A percentile compares a stretch with the other conserved stretches of the same genome.
These are phyloP conservation scores for Diaporthe caulivora DNA, from an alignment of 2,329 filamentous ascomycete species.

Conservation along the genomic window DNA sequence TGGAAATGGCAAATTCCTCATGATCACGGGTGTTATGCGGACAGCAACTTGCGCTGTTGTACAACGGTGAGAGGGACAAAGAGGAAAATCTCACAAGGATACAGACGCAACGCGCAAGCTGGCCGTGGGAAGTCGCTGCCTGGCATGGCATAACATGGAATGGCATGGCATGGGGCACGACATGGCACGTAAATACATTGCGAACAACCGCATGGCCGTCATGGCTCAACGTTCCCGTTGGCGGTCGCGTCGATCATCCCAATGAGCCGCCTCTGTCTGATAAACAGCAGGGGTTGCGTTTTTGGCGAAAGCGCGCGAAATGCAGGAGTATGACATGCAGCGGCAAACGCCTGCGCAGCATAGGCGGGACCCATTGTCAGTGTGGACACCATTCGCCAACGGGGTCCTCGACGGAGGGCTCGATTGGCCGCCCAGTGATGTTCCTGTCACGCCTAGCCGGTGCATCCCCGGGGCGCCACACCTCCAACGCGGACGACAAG, in stretches of 20 bases:
- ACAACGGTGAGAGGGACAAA: neutral
- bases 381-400: conserved; percentile 23
- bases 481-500: conserved; percentile 9
- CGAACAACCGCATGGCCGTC: neutral
- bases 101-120: conserved; percentile 11
- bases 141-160: neutral
- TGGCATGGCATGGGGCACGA: neutral
- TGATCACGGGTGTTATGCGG: conserved; percentile 12
- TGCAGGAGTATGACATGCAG: conserved; percentile 26
- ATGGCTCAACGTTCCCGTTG: conserved; percentile 20
- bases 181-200: neutral
- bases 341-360: conserved; percentile 21
- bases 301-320: neutral
- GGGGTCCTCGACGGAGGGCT: conserved; percentile 3
- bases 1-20: conserved; percentile 20
- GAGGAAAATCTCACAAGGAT: neutral
- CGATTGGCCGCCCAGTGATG: conserved; percentile 18
- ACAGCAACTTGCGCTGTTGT: conserved; percentile 18
- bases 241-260: neutral
- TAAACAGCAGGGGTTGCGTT: neutral
- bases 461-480: conserved; percentile 21
- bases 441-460: conserved; percentile 7
- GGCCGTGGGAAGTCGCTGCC: neutral
- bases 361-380: conserved; percentile 3
- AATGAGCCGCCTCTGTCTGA: conserved; percentile 8